A percentile compares a stretch with the other conserved stretches of the same genome.
Conservation (phyloP, 225 moss, liverwort and hornwort genomes). For the Pleurozium schreberi region DNA sequence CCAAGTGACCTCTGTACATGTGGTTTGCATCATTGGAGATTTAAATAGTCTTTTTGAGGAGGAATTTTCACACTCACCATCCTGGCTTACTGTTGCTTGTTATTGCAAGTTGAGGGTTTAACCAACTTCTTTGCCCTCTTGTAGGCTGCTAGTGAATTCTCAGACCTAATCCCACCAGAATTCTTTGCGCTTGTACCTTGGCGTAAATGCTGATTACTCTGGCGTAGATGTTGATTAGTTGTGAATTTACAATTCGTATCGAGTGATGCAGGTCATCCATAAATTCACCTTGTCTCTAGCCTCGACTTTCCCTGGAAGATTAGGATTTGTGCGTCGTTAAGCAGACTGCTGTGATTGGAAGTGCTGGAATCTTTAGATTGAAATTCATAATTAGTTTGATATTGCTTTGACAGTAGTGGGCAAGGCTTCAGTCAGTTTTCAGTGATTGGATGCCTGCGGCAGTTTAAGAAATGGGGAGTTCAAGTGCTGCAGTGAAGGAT, state of each 20-base stretch:
- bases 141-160: neutral
- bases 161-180: neutral
- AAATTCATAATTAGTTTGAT: neutral
- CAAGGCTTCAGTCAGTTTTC: neutral
- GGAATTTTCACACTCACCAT: neutral
- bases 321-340: neutral
- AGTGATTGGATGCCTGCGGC: conserved; percentile 11
- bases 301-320: neutral
- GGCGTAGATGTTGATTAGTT: neutral
- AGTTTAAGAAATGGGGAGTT: conserved; percentile 57
- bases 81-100: neutral
- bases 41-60: neutral
- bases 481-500: conserved; percentile 53
- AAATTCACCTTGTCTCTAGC: neutral
- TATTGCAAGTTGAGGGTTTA: neutral
- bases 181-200: neutral
- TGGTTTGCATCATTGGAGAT: neutral
- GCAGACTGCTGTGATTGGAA: neutral
- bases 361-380: neutral
- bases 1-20: neutral
- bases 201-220: neutral
- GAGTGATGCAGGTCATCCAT: neutral
- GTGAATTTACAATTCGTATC: neutral
- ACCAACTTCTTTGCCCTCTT: neutral
- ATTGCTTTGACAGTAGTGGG: neutral